These are phyloP conservation scores for Dictyostelium citrinum DNA, from an alignment of 78 protist genomes.

Conservation along the genomic window DNA sequence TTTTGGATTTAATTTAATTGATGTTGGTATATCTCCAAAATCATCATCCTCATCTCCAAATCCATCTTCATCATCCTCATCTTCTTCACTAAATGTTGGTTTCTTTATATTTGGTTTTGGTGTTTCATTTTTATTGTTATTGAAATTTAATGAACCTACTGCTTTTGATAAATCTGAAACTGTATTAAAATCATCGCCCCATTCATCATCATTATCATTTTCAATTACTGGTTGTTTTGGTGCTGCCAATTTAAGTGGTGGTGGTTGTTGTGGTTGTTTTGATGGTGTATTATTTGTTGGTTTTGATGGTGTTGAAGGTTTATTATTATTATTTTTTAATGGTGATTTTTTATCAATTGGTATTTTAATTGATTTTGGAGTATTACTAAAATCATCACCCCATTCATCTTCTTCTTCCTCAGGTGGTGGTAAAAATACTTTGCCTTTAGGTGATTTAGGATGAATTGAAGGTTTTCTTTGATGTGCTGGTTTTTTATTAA, in stretches of 20 bases:
- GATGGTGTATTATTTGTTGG: not conserved
- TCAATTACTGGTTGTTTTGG: not conserved
- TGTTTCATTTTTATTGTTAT: slow-evolving; percentile 23
- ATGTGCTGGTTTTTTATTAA: slow-evolving; percentile 42
- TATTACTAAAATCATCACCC: slow-evolving; percentile 65
- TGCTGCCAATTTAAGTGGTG: slow-evolving; percentile 43
- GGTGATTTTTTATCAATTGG: slow-evolving; percentile 43
- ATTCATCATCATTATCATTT: slow-evolving; percentile 44
- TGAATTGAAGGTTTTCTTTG: slow-evolving; percentile 67
- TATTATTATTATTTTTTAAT: not conserved
- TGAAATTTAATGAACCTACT: not conserved
- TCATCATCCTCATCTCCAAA: slow-evolving; percentile 30
- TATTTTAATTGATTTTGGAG: slow-evolving; percentile 66
- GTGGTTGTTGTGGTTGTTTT: not conserved
- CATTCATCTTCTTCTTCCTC: slow-evolving; percentile 72
- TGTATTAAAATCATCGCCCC: slow-evolving; percentile 81
- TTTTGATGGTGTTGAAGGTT: not conserved
- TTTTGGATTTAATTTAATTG: slow-evolving; percentile 34
- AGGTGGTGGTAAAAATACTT: slow-evolving; percentile 45
- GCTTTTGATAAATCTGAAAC: slow-evolving; percentile 64
- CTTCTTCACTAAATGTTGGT: not conserved
- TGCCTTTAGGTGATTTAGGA: slow-evolving; percentile 49
- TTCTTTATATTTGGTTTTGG: not conserved
- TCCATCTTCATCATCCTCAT: not conserved
- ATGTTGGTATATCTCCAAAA: slow-evolving; percentile 39